Base-by-base conservation (phyloP, 2,329 filamentous ascomycete species). In the Microascus cirrosus region DNA sequence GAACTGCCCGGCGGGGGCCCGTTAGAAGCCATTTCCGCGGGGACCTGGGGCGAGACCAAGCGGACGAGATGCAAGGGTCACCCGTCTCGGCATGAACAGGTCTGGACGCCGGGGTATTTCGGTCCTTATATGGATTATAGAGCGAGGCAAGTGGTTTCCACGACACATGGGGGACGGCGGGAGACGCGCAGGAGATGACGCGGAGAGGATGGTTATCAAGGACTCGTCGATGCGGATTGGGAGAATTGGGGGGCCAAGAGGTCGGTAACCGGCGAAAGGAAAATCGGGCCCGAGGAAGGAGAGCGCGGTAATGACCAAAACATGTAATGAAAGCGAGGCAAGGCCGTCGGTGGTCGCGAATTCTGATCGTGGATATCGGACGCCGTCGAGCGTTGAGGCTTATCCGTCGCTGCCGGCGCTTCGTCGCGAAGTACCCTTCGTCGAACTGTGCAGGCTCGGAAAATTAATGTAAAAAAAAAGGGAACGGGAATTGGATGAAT, bases 381-480 rank as follows among this genome's bases (percentile, higher is more conserved):
- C n/a, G 39, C n/a, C 5, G 39, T 15, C n/a, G 15, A n/a, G 11
- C 39, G 39, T 45, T n/a, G 39, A 45, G 39, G 10, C 10, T 45
- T n/a, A n/a, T 45, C 39, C 39, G 39, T 45, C 15, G 39, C 39
- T 18, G 39, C 39, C n/a, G 39, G 35, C 28, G 35, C 20, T n/a
- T 50, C 12, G n/a, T 56, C 22, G 22, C 8, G 22, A 56, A 15
- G 39, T 15, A 45, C 15, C 15, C 4, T 32, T 32, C 39, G 39
- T 7, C 15, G n/a, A 45, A 45, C 15, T 15, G 39, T 18, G 39
- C 28, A 4, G 28, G 8, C 28, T 32, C 28, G 36, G 59, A 72
- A 61, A 60, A 57, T 58, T 58, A 61, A 61, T 58, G 57, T 59
- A 10, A 54, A 22, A 20, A 36, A 35, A 53, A 18, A 8, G n/a